Conservation (phyloP, 768 basidiomycete species). For the Dioszegia aurantiaca region DNA sequence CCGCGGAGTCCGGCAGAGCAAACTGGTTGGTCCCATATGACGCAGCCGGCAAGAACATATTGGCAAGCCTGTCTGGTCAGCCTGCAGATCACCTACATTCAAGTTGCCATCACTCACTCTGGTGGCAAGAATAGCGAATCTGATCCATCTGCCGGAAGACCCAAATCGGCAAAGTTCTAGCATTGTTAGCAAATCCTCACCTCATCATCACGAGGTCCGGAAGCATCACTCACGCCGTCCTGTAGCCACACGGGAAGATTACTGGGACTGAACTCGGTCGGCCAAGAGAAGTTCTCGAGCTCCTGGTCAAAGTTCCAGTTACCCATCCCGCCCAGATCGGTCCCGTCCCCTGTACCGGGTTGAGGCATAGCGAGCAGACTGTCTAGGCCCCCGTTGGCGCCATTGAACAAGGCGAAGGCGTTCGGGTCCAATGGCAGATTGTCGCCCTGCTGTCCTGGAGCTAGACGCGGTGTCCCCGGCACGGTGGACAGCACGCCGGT, state of each 20-base stretch:
- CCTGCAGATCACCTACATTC: background rate
- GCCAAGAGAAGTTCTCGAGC: slow-evolving; percentile 71
- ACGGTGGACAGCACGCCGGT: slow-evolving; percentile 60
- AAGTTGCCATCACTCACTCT: slow-evolving; percentile 31
- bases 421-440: slow-evolving; percentile 11
- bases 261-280: slow-evolving; percentile 64
- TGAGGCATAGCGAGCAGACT: slow-evolving; percentile 30
- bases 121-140: slow-evolving; percentile 76
- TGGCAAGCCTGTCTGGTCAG: slow-evolving; percentile 39
- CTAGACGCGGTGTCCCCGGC: slow-evolving; percentile 40
- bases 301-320: slow-evolving; percentile 64
- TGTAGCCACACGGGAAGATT: slow-evolving; percentile 88
- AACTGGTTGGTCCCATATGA: slow-evolving; percentile 34
- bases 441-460: background rate
- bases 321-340: slow-evolving; percentile 16
- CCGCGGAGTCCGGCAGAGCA: slow-evolving; percentile 43
- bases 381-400: slow-evolving; percentile 40
- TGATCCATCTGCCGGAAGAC: slow-evolving; percentile 83
- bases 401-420: slow-evolving; percentile 5
- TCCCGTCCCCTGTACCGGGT: background rate
- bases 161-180: slow-evolving; percentile 86
- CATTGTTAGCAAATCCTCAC: no score
- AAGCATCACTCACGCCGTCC: slow-evolving; percentile 76
- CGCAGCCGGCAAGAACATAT: slow-evolving; percentile 46
- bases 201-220: no score